Evolutionary conservation across 768 basidiomycete species (phyloP), one percentile per base, ranked within the genome.

Genomic region (Cystofilobasidium ferigula): DNA sequence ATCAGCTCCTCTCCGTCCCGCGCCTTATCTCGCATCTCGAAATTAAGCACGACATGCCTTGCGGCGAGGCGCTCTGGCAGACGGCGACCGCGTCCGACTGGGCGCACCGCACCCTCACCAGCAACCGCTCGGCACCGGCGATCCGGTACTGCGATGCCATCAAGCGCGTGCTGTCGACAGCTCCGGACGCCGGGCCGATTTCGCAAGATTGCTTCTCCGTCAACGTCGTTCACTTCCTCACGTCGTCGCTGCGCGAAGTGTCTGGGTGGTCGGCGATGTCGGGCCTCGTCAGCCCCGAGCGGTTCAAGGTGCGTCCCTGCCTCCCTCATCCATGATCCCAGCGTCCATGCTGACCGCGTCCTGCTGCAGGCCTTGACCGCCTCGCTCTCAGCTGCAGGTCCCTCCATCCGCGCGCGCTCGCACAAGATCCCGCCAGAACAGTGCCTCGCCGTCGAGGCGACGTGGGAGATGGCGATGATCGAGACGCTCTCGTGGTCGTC

Each of bases 211-310:
- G 16, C 26, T 35, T 30, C 28, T 51, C 34, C 2, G 61, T 53
- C 22, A 45, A 35, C 24, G 62, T 73, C 38, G 62, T 71, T 16
- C 62, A 70, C 38, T 73, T 73, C 61, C 18, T 71, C 2, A 34
- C 61, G 36, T 68, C 43, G 34, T 70, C 70, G 43, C 63, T 72
- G 26, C 47, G 73, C n/a, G 73, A 73, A 61, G 64, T 72, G 10
- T 71, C 70, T 1, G 72, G 72, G 10, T 73, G 70, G 70, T 69
- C 70, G 16, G 70, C 72, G 0, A 73, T 73, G 71, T 70, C 73
- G 34, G 71, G 71, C 1, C 54, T 69, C 30, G 42, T 71, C 20
- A 67, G 67, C 47, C 59, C 61, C 12, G 73, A 72, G 14, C 42
- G 73, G 9, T 70, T 72, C 38, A 70, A 72, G 62, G 73, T 70